A percentile compares a stretch with the other conserved stretches of the same genome.
These are phyloP conservation scores for Dactylonectria estremocensis DNA, from an alignment of 2,329 filamentous ascomycete genomes.

Conservation along the genomic window DNA sequence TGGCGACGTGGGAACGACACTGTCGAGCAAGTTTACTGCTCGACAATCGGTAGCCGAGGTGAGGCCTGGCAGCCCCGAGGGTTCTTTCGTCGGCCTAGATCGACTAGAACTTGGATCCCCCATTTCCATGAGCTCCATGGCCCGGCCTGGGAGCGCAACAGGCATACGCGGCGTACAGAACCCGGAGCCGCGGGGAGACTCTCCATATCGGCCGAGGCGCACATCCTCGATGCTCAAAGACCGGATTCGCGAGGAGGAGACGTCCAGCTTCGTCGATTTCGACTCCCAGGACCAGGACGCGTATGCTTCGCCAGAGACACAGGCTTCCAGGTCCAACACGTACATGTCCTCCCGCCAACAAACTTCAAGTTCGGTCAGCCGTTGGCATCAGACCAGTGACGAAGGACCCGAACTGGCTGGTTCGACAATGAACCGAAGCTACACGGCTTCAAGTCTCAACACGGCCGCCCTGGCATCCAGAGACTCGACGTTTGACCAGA, in stretches of 20 bases:
- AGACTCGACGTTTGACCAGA: conserved; percentile 2
- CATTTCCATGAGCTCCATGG: not conserved
- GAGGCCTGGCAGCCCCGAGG: not conserved
- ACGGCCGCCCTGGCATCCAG: not conserved
- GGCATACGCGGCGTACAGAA: not conserved
- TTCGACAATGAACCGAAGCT: not conserved
- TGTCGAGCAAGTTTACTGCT: not conserved
- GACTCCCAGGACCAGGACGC: not conserved
- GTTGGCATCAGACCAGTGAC: not conserved
- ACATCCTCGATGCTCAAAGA: not conserved
- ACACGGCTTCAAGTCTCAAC: not conserved
- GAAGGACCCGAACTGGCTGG: not conserved
- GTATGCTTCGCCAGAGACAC: not conserved
- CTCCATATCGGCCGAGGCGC: not conserved
- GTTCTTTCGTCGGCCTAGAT: not conserved
- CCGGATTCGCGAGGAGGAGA: not conserved
- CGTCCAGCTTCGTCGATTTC: not conserved
- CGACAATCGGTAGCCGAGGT: not conserved
- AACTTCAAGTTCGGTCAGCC: not conserved
- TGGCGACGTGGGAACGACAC: not conserved
- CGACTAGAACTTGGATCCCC: not conserved
- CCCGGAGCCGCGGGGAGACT: not conserved
- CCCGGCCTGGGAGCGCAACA: not conserved
- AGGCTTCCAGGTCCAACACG: not conserved
- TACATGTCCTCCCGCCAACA: not conserved